Evolutionary conservation across 225 moss, liverwort and hornwort genomes (phyloP), one percentile per base, ranked within the genome.

Genomic region (Sphagnum contortum): DNA sequence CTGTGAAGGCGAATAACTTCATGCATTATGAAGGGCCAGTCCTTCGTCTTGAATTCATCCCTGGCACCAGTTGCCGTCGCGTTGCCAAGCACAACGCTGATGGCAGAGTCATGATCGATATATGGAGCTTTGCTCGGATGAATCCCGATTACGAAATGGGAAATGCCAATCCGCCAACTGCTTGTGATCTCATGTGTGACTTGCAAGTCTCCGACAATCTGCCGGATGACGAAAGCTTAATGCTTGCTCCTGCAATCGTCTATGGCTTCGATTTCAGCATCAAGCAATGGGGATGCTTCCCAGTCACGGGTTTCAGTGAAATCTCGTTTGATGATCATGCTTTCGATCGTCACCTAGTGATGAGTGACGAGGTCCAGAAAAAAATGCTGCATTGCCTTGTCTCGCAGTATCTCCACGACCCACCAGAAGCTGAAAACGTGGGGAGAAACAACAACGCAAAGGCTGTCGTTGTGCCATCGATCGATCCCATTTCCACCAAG

Each of bases 261-360:
- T 69, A 59, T 45, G 73, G 77, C 5, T 74, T 77, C 54, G 72
- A 72, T 44, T 82, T 82, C 61, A 8, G 57, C 44, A 44, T 69
- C 67, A 78, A 77, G 59, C 53, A 65, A 44, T 75, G 75, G 81
- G 77, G 75, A 2, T 44, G 47, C 29, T 78, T 82, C 13, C 47
- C 48, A 0, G 52, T 82, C 44, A 48, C 9, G 10, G 75, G 78
- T 2, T 75, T 82, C 56, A 62, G 53, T 3, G 67, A 78, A 2
- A 70, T 82, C 3, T 5, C 12, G 2, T 75, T 72, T 29, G 63
- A 81, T 12, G 68, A 12, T 47, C 56, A 52, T 3, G 66, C 77
- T 12, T 82, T 66, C 4, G 50, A 72, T 7, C 71, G 68, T 2
- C 63, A 65, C 45, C 53, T 65, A 2, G 44, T 70, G 29, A 69